Evolutionary conservation across 2,329 filamentous ascomycete genomes (phyloP), one percentile per base, ranked within the genome.

Genomic region (Colletotrichum cordylinicola): DNA sequence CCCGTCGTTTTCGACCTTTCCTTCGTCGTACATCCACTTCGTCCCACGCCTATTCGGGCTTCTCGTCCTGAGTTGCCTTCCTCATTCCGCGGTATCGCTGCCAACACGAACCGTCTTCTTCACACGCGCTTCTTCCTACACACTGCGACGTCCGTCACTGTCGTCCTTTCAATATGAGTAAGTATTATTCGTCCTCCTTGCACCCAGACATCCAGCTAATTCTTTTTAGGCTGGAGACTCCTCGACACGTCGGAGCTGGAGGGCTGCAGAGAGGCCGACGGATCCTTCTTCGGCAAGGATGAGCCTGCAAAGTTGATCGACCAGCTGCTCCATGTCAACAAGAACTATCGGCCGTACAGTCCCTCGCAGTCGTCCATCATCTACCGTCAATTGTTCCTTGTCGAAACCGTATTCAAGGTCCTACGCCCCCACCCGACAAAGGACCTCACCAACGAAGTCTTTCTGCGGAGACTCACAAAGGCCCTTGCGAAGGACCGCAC

Each of bases 151-250:
- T 43, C 3, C 18, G 2, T 6, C 39, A n/a, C 18, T 43, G 39
- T 43, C 18, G 5, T 43, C 4, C 39, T 43, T 18, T n/a, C 39
- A n/a, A 48, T 2, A 48, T 52, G n/a, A 52, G 43, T 52, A 13
- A 52, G 43, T 21, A 21, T 13, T 13, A 52, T 21, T 21, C 43
- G 43, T n/a, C 43, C 0, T 21, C 0, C 6, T 21, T 10, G 0
- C 10, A 52, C 12, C 7, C 6, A 13, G n/a, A 13, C n/a, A 21
- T 21, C 6, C 43, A 52, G 3, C 43, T 52, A 8, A 52, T 8
- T 21, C 43, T 21, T 3, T 48, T 8, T 6, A 52, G 43, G 43
- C 12, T 52, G 43, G 43, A n/a, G 43, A 8, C 10, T 21, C 43
- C 12, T 52, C 10, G 43, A 52, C 12, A 21, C 13, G 43, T 52